phyloP scores from a whole-genome alignment of 225 moss, liverwort and hornwort species.

The Straminergon stramineum region DNA sequence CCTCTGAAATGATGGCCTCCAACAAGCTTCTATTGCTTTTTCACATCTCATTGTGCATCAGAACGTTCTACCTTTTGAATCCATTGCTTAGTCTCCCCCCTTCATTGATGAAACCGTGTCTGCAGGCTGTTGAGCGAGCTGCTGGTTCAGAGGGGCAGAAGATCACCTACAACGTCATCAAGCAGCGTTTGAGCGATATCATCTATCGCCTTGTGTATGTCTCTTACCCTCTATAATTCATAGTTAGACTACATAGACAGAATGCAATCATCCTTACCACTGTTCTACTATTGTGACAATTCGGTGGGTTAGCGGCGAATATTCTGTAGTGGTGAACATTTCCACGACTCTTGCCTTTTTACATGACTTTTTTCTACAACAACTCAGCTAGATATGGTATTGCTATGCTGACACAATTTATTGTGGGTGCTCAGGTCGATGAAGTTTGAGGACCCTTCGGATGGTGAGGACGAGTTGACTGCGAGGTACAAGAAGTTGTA shows the following conservation, averaged over 20 bases:
- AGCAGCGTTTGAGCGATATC: constrained; percentile 78
- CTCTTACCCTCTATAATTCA: neutral
- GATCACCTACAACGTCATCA: constrained; percentile 82
- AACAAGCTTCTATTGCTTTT: neutral
- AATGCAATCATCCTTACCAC: neutral
- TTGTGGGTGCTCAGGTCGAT: constrained; percentile 45
- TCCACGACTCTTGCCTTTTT: neutral
- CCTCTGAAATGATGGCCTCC: neutral
- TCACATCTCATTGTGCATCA: neutral
- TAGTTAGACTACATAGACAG: neutral
- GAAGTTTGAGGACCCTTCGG: constrained; percentile 92
- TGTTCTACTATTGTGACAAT: neutral
- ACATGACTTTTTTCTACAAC: neutral
- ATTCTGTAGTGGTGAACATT: neutral
- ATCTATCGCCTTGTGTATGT: constrained; percentile 81
- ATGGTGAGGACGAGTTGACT: constrained; percentile 80
- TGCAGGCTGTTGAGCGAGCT: constrained; percentile 92
- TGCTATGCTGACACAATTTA: neutral
- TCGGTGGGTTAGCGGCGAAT: neutral
- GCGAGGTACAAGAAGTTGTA: constrained; percentile 63
- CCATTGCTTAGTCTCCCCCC: neutral
- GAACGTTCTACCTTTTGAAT: neutral
- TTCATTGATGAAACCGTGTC: neutral
- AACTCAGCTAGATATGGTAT: neutral
- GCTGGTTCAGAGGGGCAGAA: constrained; percentile 90